Evolutionary conservation across 139 green algal genomes (phyloP).

Genomic region (Chlamydomonas urium): DNA sequence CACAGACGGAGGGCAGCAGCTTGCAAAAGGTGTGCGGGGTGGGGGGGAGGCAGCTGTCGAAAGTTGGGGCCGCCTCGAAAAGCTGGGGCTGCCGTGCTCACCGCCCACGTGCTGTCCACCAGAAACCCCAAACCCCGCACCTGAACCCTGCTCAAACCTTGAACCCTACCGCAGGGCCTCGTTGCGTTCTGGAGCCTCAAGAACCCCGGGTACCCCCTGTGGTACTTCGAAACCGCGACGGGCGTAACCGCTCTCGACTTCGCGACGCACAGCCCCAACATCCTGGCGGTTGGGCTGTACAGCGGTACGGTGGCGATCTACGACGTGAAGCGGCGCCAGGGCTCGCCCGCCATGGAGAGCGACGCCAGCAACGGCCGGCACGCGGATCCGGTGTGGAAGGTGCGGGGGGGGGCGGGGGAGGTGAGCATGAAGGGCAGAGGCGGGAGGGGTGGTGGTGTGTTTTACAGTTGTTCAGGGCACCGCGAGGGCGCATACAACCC

Average conservation of each 20-base stretch:
- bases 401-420: conserved; percentile 18
- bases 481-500: no score
- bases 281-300: conserved; percentile 86
- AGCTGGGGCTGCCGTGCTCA: no score
- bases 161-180: conserved; percentile 28
- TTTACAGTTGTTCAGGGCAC: conserved; percentile 4
- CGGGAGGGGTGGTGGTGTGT: not conserved
- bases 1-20: conserved; percentile 5
- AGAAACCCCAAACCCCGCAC: no score
- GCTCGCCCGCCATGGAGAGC: conserved; percentile 50
- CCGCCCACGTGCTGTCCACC: no score
- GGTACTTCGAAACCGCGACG: conserved; percentile 47
- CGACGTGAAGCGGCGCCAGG: conserved; percentile 55
- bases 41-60: no score
- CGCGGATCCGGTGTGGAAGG: conserved; percentile 73
- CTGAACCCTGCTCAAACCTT: not conserved
- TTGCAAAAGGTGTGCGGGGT: not conserved
- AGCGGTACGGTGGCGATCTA: conserved; percentile 78
- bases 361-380: conserved; percentile 60
- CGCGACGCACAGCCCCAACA: conserved; percentile 37
- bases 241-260: conserved; percentile 71
- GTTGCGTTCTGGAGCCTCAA: conserved; percentile 81
- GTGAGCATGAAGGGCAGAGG: no score
- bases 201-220: conserved; percentile 72
- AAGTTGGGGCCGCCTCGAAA: no score